Evolutionary conservation across 2,329 filamentous ascomycete species (phyloP), one percentile per base, ranked within the genome.

Genomic region (Colletotrichum chrysophilum): DNA sequence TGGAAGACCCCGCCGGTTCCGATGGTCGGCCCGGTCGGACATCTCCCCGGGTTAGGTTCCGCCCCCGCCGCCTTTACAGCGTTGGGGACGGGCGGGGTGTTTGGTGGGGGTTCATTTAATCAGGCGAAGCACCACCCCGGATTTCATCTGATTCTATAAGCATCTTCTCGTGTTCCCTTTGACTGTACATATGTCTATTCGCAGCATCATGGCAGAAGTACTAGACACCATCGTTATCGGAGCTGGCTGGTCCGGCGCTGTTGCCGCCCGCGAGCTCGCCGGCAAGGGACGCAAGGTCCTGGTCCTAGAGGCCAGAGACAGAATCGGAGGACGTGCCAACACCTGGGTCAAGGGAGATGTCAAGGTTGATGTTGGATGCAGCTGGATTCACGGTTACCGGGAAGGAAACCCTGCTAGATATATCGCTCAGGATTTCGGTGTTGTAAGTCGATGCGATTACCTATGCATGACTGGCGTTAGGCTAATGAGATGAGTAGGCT

Each of bases 11-110:
- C 70, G 48, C 48, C 70, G 30, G 65, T 74, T 76, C 74, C 74
- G 70, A 76, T 76, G 74, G 30, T 76, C 74, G 74, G 74, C 65
- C 70, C 58, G 70, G 58, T 76, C 74, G 70, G 74, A 74, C 74
- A 76, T 74, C 70, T 76, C 65, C 58, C 70, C 74, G 74, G 64
- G 71, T 32, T 52, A 4, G 38, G 38, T 52, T 52, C 43, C 43
- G 43, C 43, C 65, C 70, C 74, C 56, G 64, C 56, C 71, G 62
- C 38, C 30, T 38, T 52, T 6, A n/a, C 36, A 43, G 36, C 18
- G 18, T 48, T 34, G 48, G 61, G 48, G 43, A 56, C 21, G 67
- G 36, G 67, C 56, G 70, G 74, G 74, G 52, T 60, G 48, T 26
- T 62, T 26, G 32, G 14, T 38, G 70, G 70, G 68, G 58, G 66